Percentiles rank a stretch among this genome's conserved stretches.
Conservation (phyloP, 352 stramenopile genomes). For the Globisporangium echinulatum region DNA sequence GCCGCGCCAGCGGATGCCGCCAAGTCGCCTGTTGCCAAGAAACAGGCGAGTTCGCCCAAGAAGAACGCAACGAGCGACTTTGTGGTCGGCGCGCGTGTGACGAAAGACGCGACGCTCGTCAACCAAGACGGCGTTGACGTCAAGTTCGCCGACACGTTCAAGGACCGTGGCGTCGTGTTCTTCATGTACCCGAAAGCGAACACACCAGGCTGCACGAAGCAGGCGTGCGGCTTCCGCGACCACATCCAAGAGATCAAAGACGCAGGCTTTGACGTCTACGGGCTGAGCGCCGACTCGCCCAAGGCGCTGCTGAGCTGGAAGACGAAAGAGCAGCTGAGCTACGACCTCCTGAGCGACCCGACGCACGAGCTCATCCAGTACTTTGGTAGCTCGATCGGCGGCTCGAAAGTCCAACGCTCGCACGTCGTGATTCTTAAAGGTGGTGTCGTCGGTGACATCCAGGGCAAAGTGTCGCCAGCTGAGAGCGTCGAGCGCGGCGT, state of each 20-base stretch:
- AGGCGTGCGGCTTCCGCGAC: constrained; percentile 85
- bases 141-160: constrained; percentile 57
- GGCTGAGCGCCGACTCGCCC: constrained; percentile 66
- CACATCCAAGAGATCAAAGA: constrained; percentile 79
- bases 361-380: constrained; percentile 81
- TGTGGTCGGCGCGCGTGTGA: constrained; percentile 37
- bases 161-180: constrained; percentile 76
- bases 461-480: constrained; percentile 62
- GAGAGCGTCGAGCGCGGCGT: constrained; percentile 74
- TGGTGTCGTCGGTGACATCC: constrained; percentile 74
- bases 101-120: constrained; percentile 56
- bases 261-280: constrained; percentile 74
- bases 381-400: constrained; percentile 77
- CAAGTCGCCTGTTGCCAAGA: constrained; percentile 33
- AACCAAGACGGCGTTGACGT: constrained; percentile 69
- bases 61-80: constrained; percentile 13
- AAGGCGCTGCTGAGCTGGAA: constrained; percentile 77
- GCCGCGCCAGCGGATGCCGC: constrained; percentile 14
- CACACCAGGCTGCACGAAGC: constrained; percentile 84
- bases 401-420: constrained; percentile 77
- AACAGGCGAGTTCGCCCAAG: constrained; percentile 27
- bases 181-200: constrained; percentile 88
- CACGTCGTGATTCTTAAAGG: constrained; percentile 80
- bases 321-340: constrained; percentile 66
- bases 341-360: constrained; percentile 78